Conservation (phyloP, 1,139 yeast genomes). For the Diutina ranongensis region DNA sequence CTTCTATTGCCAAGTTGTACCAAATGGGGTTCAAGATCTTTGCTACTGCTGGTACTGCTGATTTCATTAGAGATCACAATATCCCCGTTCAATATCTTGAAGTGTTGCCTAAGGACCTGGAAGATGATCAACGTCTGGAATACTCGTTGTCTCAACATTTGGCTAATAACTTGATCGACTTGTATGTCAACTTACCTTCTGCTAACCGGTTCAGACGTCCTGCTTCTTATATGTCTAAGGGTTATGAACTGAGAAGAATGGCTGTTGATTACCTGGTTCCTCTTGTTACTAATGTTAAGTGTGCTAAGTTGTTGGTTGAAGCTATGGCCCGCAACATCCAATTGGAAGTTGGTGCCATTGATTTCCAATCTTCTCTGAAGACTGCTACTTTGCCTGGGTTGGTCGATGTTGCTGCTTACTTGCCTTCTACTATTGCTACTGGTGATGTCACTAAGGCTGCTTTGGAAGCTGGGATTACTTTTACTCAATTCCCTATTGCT, state of each 20-base stretch:
- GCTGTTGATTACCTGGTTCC: constrained; percentile 99
- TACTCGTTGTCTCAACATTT: constrained; percentile 92
- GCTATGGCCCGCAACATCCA: constrained; percentile 68
- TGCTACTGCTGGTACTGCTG: constrained; percentile 99
- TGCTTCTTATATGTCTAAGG: constrained; percentile 94
- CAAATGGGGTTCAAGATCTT: constrained; percentile 83
- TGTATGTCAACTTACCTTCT: constrained; percentile 94
- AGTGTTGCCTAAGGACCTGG: constrained; percentile 48
- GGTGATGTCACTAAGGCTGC: constrained; percentile 55
- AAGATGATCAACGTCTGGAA: constrained; percentile 75
- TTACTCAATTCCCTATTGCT: constrained; percentile 63
- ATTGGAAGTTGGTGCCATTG: constrained; percentile 64
- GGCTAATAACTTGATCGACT: constrained; percentile 92
- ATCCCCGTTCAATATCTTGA: constrained; percentile 93
- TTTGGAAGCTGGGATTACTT: constrained; percentile 81
- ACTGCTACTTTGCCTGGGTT: constrained; percentile 81
- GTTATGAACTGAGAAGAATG: constrained; percentile 98
- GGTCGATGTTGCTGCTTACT: constrained; percentile 69
- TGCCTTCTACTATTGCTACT: constrained; percentile 48
- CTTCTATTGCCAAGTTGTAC: constrained; percentile 70
- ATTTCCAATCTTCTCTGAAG: constrained; percentile 84
- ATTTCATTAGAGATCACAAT: constrained; percentile 89
- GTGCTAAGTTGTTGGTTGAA: constrained; percentile 91
- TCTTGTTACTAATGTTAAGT: constrained; percentile 91
- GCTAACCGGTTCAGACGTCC: constrained; percentile 98